A percentile compares a stretch with the other conserved stretches of the same genome.
Evolutionary conservation across 2,329 filamentous ascomycete genomes (phyloP).

Genomic region (Talaromyces piceae): DNA sequence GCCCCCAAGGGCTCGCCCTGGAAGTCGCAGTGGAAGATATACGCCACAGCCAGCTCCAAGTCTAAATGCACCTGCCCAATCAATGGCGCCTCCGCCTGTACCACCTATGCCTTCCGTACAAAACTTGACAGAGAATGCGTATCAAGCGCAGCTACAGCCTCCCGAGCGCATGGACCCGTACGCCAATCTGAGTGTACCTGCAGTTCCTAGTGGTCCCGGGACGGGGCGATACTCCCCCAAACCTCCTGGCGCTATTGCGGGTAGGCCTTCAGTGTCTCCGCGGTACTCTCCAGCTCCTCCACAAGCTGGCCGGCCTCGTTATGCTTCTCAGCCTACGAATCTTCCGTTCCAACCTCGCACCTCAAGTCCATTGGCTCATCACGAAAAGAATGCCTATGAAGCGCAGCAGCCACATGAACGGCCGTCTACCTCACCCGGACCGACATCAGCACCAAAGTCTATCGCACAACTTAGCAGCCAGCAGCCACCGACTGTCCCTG

Average conservation of each 20-base stretch:
- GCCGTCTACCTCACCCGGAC: constrained; percentile 19
- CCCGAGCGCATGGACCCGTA: constrained; percentile 28
- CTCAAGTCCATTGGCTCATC: constrained; percentile 56
- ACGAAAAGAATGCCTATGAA: constrained; percentile 31
- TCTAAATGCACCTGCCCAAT: constrained; percentile 17
- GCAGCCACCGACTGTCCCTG: constrained; percentile 6
- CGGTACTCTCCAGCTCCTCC: constrained; percentile 39
- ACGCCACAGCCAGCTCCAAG: constrained; percentile 27
- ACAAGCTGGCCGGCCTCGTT: constrained; percentile 26
- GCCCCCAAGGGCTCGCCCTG: constrained; percentile 53
- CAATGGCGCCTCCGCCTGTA: constrained; percentile 15
- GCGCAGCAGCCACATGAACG: constrained; percentile 18
- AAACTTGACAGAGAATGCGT: constrained; percentile 6
- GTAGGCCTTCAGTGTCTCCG: constrained; percentile 30
- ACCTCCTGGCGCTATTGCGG: constrained; percentile 25
- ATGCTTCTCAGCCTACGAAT: constrained; percentile 31
- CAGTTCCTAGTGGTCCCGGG: constrained; percentile 22
- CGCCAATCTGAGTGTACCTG: constrained; percentile 20
- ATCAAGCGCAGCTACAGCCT: constrained; percentile 21
- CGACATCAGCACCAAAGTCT: constrained; percentile 1
- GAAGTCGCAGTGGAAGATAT: constrained; percentile 34
- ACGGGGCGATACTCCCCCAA: constrained; percentile 36
- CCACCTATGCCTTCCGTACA: constrained; percentile 14
- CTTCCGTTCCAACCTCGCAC: constrained; percentile 56
- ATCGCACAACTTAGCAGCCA: constrained; percentile 1